Percentiles rank a stretch among this genome's conserved stretches.
These are phyloP conservation scores for Vanderwaltozyma yarrowii DNA, from an alignment of 805 yeast genomes.

Conservation along the genomic window DNA sequence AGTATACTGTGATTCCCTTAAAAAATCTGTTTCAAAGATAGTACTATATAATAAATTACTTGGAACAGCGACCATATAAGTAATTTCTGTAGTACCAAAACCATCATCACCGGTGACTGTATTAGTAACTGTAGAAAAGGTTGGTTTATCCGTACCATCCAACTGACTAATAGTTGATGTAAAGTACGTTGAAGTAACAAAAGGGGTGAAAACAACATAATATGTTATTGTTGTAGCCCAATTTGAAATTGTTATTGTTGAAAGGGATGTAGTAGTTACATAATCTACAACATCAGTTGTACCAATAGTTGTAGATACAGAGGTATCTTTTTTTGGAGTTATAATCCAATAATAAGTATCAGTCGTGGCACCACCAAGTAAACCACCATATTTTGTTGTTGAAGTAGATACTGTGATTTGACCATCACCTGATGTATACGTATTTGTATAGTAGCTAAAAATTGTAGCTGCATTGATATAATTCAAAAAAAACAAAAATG, in stretches of 20 bases:
- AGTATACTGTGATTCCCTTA: background rate
- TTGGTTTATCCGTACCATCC: no score
- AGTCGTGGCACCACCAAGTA: background rate
- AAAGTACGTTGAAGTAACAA: background rate
- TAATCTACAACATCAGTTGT: background rate
- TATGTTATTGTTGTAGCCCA: constrained; percentile 1
- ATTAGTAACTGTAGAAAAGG: background rate
- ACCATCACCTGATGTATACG: background rate
- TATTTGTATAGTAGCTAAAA: background rate
- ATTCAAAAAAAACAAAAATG: no score
- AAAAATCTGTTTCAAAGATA: constrained; percentile 1
- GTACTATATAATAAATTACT: constrained; percentile 1
- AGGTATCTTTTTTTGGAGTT: constrained; percentile 1
- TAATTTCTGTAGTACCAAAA: constrained; percentile 1
- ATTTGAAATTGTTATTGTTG: background rate
- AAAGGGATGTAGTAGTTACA: background rate
- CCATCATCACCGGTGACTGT: constrained; percentile 1
- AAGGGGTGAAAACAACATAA: background rate
- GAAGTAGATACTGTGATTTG: background rate
- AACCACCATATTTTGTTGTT: background rate
- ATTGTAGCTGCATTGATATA: background rate
- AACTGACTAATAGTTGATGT: no score
- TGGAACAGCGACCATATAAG: constrained; percentile 1
- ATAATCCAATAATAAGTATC: constrained; percentile 1
- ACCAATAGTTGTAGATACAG: background rate